Evolutionary conservation across 169 alveolate species (phyloP), one percentile per base, ranked within the genome.

Genomic region (Condylostoma magnum): DNA sequence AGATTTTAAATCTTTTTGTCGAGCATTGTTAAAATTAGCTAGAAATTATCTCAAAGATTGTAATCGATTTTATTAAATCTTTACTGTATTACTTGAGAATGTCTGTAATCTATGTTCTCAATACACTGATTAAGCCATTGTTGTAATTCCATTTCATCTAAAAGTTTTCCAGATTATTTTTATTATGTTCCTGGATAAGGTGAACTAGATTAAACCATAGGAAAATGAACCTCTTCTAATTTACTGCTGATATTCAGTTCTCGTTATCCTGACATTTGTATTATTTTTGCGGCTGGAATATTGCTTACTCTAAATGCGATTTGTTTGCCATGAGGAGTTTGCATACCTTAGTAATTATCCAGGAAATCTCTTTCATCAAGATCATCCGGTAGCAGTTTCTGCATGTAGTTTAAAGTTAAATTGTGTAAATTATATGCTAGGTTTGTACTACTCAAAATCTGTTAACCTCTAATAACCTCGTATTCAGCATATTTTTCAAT

Each of bases 321-420:
- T n/a, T n/a, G n/a, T n/a, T n/a, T n/a, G n/a, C n/a, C n/a, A n/a
- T n/a, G n/a, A n/a, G n/a, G n/a, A n/a, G n/a, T n/a, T n/a, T n/a
- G n/a, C n/a, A n/a, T n/a, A n/a, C n/a, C n/a, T n/a, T n/a, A n/a
- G 1, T 33, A 2, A 38, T 60, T 33, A n/a, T 15, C 6, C 15
- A 60, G 27, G 43, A 60, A 60, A n/a, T 41, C 33, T 18, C 22
- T 60, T 60, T 60, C 71, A 34, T 60, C 71, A 41, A 60, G 12
- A 27, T 60, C 71, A 27, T 60, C 71, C 1, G 71, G 71, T 2
- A 60, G 58, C n/a, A 60, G 58, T 60, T 60, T 60, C 8, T 41
- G 25, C n/a, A 41, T 38, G 30, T 60, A 60, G 10, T 60, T 12
- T n/a, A 15, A 41, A 41, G 18, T 60, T 41, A 60, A n/a, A 31